These are phyloP conservation scores for Gremmenia infestans DNA, from an alignment of 2,329 filamentous ascomycete genomes.

Conservation along the genomic window DNA sequence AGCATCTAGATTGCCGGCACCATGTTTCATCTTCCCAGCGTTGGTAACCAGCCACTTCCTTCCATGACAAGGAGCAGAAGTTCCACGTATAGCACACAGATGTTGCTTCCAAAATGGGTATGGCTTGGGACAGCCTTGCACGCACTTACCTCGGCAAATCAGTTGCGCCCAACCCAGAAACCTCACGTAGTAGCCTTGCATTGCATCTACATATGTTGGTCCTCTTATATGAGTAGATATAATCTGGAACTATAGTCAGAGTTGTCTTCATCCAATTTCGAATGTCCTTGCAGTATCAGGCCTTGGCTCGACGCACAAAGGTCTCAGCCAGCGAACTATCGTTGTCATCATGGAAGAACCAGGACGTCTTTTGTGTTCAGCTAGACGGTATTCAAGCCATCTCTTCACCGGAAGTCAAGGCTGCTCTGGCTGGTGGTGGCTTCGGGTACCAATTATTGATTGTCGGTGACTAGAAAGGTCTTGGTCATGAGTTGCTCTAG, in stretches of 20 bases:
- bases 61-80: not conserved
- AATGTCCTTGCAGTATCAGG: too few species aligned
- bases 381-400: too few species aligned
- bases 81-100: not conserved
- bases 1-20: not conserved
- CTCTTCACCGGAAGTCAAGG: too few species aligned
- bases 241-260: not conserved
- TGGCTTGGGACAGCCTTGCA: not conserved
- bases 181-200: not conserved
- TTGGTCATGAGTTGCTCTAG: too few species aligned
- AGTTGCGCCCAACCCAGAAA: not conserved
- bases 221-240: not conserved
- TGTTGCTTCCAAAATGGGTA: not conserved
- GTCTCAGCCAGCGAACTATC: too few species aligned
- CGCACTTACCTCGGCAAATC: not conserved
- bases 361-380: too few species aligned
- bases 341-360: too few species aligned
- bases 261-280: too few species aligned
- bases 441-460: too few species aligned
- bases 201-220: not conserved
- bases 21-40: not conserved
- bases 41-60: not conserved
- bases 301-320: too few species aligned
- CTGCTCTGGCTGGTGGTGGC: too few species aligned
- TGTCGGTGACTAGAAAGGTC: too few species aligned